Evolutionary conservation across 371 early-diverging fungal genomes (phyloP).

Genomic region (Mucor irregularis): DNA sequence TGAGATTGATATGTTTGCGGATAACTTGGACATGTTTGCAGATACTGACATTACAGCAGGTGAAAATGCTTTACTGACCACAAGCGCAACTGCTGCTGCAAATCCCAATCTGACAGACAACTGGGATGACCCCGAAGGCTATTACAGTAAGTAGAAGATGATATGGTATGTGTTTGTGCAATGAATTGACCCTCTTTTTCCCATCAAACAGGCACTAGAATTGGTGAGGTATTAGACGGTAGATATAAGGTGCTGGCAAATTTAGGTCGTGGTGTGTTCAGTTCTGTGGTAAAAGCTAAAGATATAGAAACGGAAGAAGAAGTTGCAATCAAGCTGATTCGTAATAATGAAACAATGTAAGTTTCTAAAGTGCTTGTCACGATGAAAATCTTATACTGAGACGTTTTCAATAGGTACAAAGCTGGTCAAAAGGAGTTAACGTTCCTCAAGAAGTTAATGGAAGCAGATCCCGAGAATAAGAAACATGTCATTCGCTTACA

Average conservation of each 20-base stretch:
- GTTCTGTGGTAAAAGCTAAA: slow-evolving; percentile 86
- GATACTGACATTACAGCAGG: slow-evolving; percentile 29
- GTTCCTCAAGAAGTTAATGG: slow-evolving; percentile 80
- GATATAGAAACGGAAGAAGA: slow-evolving; percentile 70
- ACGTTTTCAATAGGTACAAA: slow-evolving; percentile 61
- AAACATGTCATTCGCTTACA: slow-evolving; percentile 85
- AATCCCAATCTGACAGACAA: slow-evolving; percentile 76
- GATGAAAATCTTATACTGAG: not conserved
- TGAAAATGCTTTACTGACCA: slow-evolving; percentile 20
- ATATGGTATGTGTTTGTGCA: no score
- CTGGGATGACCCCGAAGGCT: slow-evolving; percentile 96
- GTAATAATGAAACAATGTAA: slow-evolving; percentile 94
- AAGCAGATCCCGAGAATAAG: slow-evolving; percentile 83
- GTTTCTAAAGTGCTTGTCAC: no score
- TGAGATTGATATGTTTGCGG: slow-evolving; percentile 82
- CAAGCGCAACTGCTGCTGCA: slow-evolving; percentile 19
- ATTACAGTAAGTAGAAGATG: slow-evolving; percentile 65
- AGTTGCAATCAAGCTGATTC: slow-evolving; percentile 96
- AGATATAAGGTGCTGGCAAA: slow-evolving; percentile 84
- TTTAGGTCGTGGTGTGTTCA: slow-evolving; percentile 95
- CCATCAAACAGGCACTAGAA: slow-evolving; percentile 51
- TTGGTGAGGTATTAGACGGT: slow-evolving; percentile 82
- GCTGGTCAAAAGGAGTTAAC: slow-evolving; percentile 91
- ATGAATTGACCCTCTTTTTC: slow-evolving; percentile 14
- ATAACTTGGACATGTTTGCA: slow-evolving; percentile 59